Percentiles rank a stretch among this genome's conserved stretches.
These are phyloP conservation scores for Cordyceps militaris DNA, from an alignment of 2,329 filamentous ascomycete genomes.

Conservation along the genomic window DNA sequence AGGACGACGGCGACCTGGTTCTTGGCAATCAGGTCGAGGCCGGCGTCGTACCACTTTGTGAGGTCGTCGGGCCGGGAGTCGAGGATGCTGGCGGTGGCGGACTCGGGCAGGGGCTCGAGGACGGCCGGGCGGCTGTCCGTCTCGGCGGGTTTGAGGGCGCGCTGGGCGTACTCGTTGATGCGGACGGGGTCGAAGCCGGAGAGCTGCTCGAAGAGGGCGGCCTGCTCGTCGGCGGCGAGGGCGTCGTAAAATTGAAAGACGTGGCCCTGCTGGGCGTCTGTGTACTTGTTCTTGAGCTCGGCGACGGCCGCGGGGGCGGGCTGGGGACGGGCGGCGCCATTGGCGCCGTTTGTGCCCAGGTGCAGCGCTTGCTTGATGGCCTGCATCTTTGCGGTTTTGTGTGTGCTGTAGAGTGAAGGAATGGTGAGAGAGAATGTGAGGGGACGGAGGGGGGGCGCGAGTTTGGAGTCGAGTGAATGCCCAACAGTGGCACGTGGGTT, in stretches of 20 bases:
- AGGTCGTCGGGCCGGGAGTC: slow-evolving; percentile 77
- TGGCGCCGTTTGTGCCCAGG: slow-evolving; percentile 22
- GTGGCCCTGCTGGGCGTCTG: slow-evolving; percentile 71
- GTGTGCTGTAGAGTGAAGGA: slow-evolving; percentile 1
- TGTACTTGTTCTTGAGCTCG: slow-evolving; percentile 64
- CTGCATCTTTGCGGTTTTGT: slow-evolving; percentile 31
- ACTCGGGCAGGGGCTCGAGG: slow-evolving; percentile 82
- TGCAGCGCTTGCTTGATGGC: slow-evolving; percentile 37
- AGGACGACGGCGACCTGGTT: slow-evolving; percentile 80
- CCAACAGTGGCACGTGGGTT: slow-evolving; percentile 1
- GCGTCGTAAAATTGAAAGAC: slow-evolving; percentile 78
- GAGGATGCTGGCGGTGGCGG: slow-evolving; percentile 81
- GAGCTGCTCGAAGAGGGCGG: slow-evolving; percentile 73
- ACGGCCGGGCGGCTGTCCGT: slow-evolving; percentile 43
- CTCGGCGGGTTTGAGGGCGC: slow-evolving; percentile 71
- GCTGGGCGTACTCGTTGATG: slow-evolving; percentile 82
- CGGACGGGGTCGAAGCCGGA: slow-evolving; percentile 71
- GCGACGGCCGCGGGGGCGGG: slow-evolving; percentile 61
- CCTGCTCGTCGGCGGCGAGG: slow-evolving; percentile 66
- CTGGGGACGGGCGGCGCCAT: slow-evolving; percentile 32
- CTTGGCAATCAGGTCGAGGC: slow-evolving; percentile 71
- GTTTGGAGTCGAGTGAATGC: background rate
- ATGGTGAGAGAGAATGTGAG: slow-evolving; percentile 7
- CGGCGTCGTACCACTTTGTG: slow-evolving; percentile 74
- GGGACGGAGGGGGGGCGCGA: background rate